Evolutionary conservation across 495 filamentous ascomycete species (phyloP), one percentile per base, ranked within the genome.

Genomic region (Chaetomidium leptoderma): DNA sequence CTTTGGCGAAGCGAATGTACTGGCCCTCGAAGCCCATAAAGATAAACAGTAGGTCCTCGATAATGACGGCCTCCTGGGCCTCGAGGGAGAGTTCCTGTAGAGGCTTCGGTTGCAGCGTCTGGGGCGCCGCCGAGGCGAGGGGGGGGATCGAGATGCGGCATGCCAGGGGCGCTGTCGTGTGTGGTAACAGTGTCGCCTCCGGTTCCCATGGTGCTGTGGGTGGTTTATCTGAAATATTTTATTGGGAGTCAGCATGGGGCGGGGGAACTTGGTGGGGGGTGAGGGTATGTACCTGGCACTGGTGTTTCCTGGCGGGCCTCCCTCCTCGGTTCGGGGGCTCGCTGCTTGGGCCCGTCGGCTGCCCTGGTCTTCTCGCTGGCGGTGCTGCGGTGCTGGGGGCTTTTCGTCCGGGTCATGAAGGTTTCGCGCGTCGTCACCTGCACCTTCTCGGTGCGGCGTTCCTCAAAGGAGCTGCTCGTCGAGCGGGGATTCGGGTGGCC

Each of bases 1-100:
- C 80, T 54, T 84, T 83, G 36, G 79, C 78, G 63, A 90, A 97
- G 57, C 91, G 90, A 62, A 97, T 88, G 70, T 97, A 97, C 70
- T 95, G 91, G 27, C 93, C 93, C 73, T 98, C 93, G 59, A 90
- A 95, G n/a, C 93, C 93, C 92, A 97, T 97, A 62, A 97, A 92
- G 4, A 95, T 91, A 69, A 91, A 97, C 33, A 97, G 70, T 21
- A 98, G 73, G 64, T 98, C 93, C 61, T 96, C 92, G 49, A 97
- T 73, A 11, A 97, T 87, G 3, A 84, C 87, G 11, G 81, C 80
- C 72, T 98, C 93, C 67, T 98, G 93, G 8, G 77, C 82, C 57
- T 93, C 86, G 21, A 90, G 72, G 2, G 88, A 81, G 57, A 97
- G 72, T 48, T 87, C 80, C 53, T 83, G 78, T 4, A 97, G 78